Base-by-base conservation (phyloP, 2,329 filamentous ascomycete species). In the Neocucurbitaria cava region DNA sequence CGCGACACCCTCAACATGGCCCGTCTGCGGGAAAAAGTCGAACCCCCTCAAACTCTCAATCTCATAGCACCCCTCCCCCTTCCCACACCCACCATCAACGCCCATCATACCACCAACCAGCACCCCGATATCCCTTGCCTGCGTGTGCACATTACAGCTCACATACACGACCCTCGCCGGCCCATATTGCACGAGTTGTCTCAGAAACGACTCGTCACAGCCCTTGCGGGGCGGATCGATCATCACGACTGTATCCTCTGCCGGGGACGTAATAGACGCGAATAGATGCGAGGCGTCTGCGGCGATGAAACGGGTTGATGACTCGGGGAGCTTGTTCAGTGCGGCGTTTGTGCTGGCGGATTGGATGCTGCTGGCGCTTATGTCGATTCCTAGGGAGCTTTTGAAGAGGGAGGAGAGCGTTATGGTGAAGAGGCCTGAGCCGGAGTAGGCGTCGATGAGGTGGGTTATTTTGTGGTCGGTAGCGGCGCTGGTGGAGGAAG, bases 141-240 rank as follows among this genome's bases (percentile, higher is more conserved):
- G 95, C 8, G 94, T 98, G 73, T 99, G 95, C 61, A 99, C 95
- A 70, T 99, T 99, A 69, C 95, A 99, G 72, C 91, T 96, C 36
- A 99, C 94, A 74, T 99, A 99, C 4, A 96, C 87, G 10, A 99
- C 86, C 54, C 95, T 83, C 60, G 83, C 83, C 0, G 95, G 94
- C 0, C 84, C 89, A 68, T 91, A 97, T 5, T 80, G 77, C 49
- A 97, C 79, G 68, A 99, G 77, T 79, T 99, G 95, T 15, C 81
- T 77, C 38, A 99, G 78, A 75, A 99, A 99, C 60, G 85, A 85
- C 43, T 87, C 86, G 66, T 96, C 94, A 73, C 95, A 98, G 9
- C 95, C 95, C 76, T 98, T 99, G 39, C 95, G 85, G 6, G 95
- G 93, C n/a, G 95, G 95, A 72, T 99, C 95, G 52, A 99, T 89